These are phyloP conservation scores for Alternaria ethzedia DNA, from an alignment of 2,329 filamentous ascomycete genomes.

Conservation along the genomic window DNA sequence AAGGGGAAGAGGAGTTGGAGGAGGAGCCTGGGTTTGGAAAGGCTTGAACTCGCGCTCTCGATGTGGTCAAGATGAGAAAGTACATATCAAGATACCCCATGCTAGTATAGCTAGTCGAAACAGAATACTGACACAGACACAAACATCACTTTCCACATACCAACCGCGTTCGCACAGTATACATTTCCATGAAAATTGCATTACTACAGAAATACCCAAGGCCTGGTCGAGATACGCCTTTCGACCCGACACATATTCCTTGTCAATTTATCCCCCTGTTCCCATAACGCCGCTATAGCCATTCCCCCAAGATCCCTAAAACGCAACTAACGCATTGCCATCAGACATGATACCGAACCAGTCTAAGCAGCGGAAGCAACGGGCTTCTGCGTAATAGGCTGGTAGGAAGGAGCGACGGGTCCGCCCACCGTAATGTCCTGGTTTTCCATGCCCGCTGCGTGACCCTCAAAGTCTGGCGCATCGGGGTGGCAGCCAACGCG, in stretches of 20 bases:
- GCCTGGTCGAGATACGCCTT: not conserved
- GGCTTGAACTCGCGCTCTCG: constrained; percentile 16
- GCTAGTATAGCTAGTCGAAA: not conserved
- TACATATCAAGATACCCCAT: not conserved
- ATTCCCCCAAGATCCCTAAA: not conserved
- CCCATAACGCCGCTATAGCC: not conserved
- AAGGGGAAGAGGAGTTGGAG: constrained; percentile 15
- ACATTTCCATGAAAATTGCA: not conserved
- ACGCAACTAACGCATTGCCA: not conserved
- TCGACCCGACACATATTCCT: not conserved
- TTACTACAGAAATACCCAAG: not conserved
- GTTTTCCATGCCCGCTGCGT: constrained; percentile 35
- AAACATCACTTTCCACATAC: not conserved
- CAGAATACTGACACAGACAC: not conserved
- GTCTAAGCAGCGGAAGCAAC: constrained; percentile 40
- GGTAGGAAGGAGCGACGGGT: constrained; percentile 38
- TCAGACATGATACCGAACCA: not conserved
- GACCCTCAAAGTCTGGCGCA: constrained; percentile 42
- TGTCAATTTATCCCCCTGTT: not conserved
- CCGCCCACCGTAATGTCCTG: constrained; percentile 38
- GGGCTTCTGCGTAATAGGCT: constrained; percentile 39
- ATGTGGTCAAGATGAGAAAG: not conserved
- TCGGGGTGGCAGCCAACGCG: constrained; percentile 78
- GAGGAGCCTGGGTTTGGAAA: constrained; percentile 41
- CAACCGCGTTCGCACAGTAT: not conserved